Conservation (phyloP, 2,329 filamentous ascomycete genomes). For the Beauveria bassiana region DNA sequence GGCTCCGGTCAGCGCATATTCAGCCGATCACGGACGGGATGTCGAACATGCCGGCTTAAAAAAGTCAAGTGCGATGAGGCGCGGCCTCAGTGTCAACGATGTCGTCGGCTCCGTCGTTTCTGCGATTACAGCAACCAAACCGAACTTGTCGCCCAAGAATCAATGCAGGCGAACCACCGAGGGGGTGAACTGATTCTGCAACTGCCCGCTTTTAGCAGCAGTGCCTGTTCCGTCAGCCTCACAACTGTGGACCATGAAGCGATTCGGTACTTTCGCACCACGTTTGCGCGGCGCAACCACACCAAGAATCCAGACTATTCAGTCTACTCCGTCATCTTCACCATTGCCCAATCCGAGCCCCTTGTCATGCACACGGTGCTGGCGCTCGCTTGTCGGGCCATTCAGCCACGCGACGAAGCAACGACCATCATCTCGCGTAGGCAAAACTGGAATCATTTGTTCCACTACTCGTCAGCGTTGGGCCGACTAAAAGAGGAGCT, state of each 20-base stretch:
- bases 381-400: slow-evolving; percentile 24
- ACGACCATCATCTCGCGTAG: neutral
- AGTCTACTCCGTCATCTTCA: slow-evolving; percentile 28
- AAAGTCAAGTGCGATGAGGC: slow-evolving; percentile 26
- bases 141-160: slow-evolving; percentile 2
- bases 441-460: slow-evolving; percentile 15
- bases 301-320: slow-evolving; percentile 30
- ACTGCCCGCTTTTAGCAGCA: slow-evolving; percentile 12
- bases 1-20: neutral
- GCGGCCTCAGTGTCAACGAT: slow-evolving; percentile 20
- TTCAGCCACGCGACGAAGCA: slow-evolving; percentile 19
- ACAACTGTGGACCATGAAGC: slow-evolving; percentile 25
- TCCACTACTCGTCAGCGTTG: slow-evolving; percentile 26
- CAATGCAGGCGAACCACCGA: neutral
- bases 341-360: slow-evolving; percentile 22
- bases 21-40: slow-evolving; percentile 18
- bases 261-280: slow-evolving; percentile 28
- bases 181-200: neutral
- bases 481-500: slow-evolving; percentile 23
- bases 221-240: slow-evolving; percentile 19
- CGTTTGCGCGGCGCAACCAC: slow-evolving; percentile 26
- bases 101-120: slow-evolving; percentile 18
- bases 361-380: slow-evolving; percentile 30
- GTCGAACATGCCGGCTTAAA: slow-evolving; percentile 23
- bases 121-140: slow-evolving; percentile 22